Percentiles rank a stretch among this genome's conserved stretches.
Evolutionary conservation across 2,329 filamentous ascomycete genomes (phyloP).

Genomic region (Rhynchosporium secalis): DNA sequence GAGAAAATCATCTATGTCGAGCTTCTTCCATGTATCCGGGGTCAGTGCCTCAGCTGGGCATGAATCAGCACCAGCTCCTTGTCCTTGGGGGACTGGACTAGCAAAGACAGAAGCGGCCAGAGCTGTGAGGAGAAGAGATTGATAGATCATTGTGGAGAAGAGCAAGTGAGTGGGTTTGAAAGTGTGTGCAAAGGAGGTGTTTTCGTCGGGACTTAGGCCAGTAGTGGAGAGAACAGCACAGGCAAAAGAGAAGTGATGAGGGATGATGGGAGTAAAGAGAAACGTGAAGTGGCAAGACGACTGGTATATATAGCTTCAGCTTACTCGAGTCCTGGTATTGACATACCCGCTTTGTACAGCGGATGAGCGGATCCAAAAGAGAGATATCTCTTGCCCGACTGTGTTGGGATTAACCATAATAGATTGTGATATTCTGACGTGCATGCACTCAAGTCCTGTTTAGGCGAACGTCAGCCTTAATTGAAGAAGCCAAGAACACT

Average conservation of each 20-base stretch:
- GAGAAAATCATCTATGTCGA: slow-evolving; percentile 20
- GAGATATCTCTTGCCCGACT: no score
- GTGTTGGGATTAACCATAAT: no score
- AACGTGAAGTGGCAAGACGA: not conserved
- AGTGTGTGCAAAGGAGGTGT: no score
- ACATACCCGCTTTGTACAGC: no score
- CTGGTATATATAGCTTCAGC: no score
- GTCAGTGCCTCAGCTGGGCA: slow-evolving; percentile 13
- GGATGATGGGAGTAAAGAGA: not conserved
- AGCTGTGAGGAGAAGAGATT: not conserved
- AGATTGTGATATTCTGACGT: no score
- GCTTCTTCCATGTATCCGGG: slow-evolving; percentile 17
- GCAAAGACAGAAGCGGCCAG: slow-evolving; percentile 9
- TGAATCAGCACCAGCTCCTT: slow-evolving; percentile 4
- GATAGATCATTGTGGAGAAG: not conserved
- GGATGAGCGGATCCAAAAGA: no score
- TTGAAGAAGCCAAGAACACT: no score
- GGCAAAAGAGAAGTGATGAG: not conserved
- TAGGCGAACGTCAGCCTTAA: no score
- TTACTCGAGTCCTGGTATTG: no score
- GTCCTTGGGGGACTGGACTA: not conserved
- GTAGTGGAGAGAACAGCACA: not conserved
- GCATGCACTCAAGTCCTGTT: no score
- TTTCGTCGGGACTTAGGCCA: not conserved
- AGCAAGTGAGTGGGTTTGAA: not conserved